Percentiles rank a stretch among this genome's conserved stretches.
These are phyloP conservation scores for Rugosomyces carneus DNA, from an alignment of 1,284 basidiomycete species.

Conservation along the genomic window DNA sequence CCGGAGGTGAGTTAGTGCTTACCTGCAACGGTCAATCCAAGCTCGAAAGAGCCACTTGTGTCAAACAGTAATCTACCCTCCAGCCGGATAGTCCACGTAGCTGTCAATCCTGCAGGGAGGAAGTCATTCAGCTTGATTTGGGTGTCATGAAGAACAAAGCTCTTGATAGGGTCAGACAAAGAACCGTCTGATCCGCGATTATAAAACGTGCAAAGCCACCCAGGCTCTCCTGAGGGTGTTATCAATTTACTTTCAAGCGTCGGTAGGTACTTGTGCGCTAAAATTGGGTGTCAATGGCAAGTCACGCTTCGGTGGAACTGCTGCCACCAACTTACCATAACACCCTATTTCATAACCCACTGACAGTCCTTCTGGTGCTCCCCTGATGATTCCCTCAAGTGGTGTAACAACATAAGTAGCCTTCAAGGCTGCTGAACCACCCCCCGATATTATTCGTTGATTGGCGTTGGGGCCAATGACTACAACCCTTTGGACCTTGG, in stretches of 20 bases:
- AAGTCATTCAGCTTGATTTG: slow-evolving; percentile 64
- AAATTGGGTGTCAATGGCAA: slow-evolving; percentile 1
- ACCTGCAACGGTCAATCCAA: slow-evolving; percentile 55
- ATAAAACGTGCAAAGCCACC: slow-evolving; percentile 61
- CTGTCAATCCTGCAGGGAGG: slow-evolving; percentile 42
- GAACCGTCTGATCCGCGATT: slow-evolving; percentile 43
- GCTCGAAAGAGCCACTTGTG: slow-evolving; percentile 39
- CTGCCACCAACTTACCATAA: slow-evolving; percentile 56
- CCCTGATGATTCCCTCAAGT: slow-evolving; percentile 48
- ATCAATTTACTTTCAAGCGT: slow-evolving; percentile 51
- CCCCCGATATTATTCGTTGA: slow-evolving; percentile 61
- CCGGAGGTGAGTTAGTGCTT: neutral
- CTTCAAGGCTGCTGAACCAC: slow-evolving; percentile 68
- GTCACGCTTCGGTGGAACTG: neutral
- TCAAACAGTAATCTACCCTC: slow-evolving; percentile 38
- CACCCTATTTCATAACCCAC: slow-evolving; percentile 52
- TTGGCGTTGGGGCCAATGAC: slow-evolving; percentile 73
- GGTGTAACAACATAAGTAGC: slow-evolving; percentile 66
- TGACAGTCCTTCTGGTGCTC: slow-evolving; percentile 39
- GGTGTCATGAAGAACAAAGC: slow-evolving; percentile 53
- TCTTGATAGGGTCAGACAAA: slow-evolving; percentile 36
- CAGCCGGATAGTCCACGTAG: slow-evolving; percentile 47
- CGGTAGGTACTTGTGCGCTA: slow-evolving; percentile 60
- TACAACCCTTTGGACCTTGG: slow-evolving; percentile 51
- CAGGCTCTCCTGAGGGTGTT: slow-evolving; percentile 44